These are phyloP conservation scores for Aureobasidium pullulans DNA, from an alignment of 2,329 filamentous ascomycete species.

Conservation along the genomic window DNA sequence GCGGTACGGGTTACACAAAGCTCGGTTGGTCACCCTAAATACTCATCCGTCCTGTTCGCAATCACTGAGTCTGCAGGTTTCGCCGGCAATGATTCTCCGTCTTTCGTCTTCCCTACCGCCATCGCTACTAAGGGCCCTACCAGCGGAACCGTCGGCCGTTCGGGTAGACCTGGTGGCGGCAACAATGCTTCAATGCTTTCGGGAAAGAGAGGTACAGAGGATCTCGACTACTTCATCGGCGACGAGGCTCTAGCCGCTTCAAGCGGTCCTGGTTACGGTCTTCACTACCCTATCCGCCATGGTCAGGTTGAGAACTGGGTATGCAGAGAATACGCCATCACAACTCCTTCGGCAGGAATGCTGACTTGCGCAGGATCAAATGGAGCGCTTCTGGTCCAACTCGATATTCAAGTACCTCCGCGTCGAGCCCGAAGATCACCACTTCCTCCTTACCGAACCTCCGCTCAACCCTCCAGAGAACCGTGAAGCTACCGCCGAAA, in stretches of 20 bases:
- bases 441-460: slow-evolving; percentile 95
- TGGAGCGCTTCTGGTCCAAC: slow-evolving; percentile 99
- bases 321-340: slow-evolving; percentile 25
- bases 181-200: slow-evolving; percentile 95
- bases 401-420: slow-evolving; percentile 99
- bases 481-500: slow-evolving; percentile 97
- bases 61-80: slow-evolving; percentile 57
- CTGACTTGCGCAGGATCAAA: slow-evolving; percentile 64
- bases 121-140: slow-evolving; percentile 85
- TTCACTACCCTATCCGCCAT: slow-evolving; percentile 96
- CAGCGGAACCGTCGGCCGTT: slow-evolving; percentile 67
- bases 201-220: slow-evolving; percentile 90
- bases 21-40: slow-evolving; percentile 58
- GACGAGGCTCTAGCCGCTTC: slow-evolving; percentile 86
- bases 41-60: neutral
- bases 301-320: slow-evolving; percentile 99
- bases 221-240: slow-evolving; percentile 97
- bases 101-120: slow-evolving; percentile 97
- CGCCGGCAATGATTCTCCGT: slow-evolving; percentile 97
- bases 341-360: neutral
- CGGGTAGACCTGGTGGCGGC: slow-evolving; percentile 79
- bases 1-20: slow-evolving; percentile 99
- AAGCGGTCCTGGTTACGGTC: slow-evolving; percentile 81
- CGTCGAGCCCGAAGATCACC: slow-evolving; percentile 97
- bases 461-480: slow-evolving; percentile 95